phyloP scores from a whole-genome alignment of 345 rosid species.

The Moricandia moricandioides region DNA sequence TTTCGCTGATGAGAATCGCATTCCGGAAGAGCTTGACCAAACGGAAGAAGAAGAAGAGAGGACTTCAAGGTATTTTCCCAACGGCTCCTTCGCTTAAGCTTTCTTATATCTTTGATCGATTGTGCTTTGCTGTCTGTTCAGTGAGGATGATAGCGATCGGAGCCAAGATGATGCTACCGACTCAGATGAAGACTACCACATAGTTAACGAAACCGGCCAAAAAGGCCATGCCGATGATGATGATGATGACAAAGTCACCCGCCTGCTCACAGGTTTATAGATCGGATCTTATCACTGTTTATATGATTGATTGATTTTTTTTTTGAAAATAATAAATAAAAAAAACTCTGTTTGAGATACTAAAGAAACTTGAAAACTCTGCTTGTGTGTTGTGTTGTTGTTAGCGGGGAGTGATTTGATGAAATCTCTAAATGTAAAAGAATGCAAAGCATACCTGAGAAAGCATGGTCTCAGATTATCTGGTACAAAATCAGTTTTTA shows the following conservation, averaged over 20 bases:
- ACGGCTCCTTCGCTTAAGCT: not conserved
- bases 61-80: slow-evolving; percentile 9
- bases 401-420: slow-evolving; percentile 46
- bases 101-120: not conserved
- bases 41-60: slow-evolving; percentile 13
- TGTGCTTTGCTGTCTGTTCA: not conserved
- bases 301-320: not conserved
- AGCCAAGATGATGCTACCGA: slow-evolving; percentile 9
- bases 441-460: slow-evolving; percentile 56
- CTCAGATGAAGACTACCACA: slow-evolving; percentile 11
- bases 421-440: slow-evolving; percentile 40
- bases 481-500: slow-evolving; percentile 47
- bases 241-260: slow-evolving; percentile 30
- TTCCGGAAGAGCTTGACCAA: not conserved
- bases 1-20: slow-evolving; percentile 16
- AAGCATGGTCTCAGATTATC: slow-evolving; percentile 50
- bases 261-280: slow-evolving; percentile 40
- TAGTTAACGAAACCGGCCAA: slow-evolving; percentile 4
- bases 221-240: not conserved
- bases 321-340: not conserved
- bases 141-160: slow-evolving; percentile 32
- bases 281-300: not conserved
- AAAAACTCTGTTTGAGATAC: not conserved
- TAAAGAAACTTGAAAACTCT: not conserved
- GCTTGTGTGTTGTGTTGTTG: not conserved